Evolutionary conservation across 2,329 filamentous ascomycete species (phyloP), one percentile per base, ranked within the genome.

Genomic region (Coniochaeta prunicola): DNA sequence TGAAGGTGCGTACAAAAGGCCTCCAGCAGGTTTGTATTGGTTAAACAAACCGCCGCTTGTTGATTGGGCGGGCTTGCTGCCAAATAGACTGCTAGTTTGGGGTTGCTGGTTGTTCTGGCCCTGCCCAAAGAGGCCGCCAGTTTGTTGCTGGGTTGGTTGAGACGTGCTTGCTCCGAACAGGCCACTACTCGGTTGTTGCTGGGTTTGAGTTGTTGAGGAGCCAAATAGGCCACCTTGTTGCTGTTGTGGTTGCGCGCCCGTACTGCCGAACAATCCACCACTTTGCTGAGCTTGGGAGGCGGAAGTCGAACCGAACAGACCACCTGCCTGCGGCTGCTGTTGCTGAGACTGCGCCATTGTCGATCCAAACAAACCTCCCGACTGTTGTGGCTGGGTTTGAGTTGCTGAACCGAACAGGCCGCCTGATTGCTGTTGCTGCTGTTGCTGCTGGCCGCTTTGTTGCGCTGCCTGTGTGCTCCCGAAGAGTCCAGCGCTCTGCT

Each of bases 31-130:
- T 31, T 59, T 60, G 24, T 58, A 42, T 48, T 63, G 61, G 24
- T 59, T 73, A 62, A 76, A 76, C 31, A 77, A 63, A 56, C 74
- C 69, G 45, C 74, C 70, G 21, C 69, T 67, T 13, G 60, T 40
- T 10, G 45, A 19, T 24, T 63, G 60, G 10, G 57, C 48, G 31
- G 63, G 64, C 36, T 65, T 64, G 21, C 50, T 58, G 24, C 66
- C 66, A 19, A 67, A 66, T 0, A 66, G 59, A n/a, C 64, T 59
- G 17, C 64, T 63, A 0, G 59, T 57, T 50, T 59, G 59, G 13
- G 62, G 61, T 21, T 57, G 48, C 33, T 30, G 61, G 59, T 50
- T 62, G 61, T 31, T 59, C n/a, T 38, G 42, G 21, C 2, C 59
- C 26, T 19, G 71, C 74, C 66, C 69, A 57, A 72, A 72, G 42